Conservation (phyloP, 257 asterid genomes). For the Solanum piurae region DNA sequence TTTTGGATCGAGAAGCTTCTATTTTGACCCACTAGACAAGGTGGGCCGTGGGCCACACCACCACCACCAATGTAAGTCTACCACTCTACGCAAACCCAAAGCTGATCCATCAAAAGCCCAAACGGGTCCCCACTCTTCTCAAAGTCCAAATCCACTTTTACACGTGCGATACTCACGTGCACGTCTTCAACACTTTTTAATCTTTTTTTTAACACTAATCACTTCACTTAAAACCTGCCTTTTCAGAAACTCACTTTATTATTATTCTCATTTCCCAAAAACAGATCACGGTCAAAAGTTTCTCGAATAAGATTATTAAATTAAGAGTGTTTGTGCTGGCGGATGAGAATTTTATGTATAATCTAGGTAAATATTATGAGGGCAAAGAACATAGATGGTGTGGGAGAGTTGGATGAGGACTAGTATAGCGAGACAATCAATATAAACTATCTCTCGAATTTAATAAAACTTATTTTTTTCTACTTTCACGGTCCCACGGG, state of each 20-base stretch:
- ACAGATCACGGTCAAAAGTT: not conserved
- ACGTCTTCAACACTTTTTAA: not conserved
- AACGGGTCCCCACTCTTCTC: not conserved
- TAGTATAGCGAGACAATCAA: not conserved
- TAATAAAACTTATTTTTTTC: not conserved
- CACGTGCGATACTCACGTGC: not conserved
- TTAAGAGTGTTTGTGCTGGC: not conserved
- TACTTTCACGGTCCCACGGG: accelerated
- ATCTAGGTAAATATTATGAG: not conserved
- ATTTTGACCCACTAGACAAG: not conserved
- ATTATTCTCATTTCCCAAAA: not conserved
- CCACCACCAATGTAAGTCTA: not conserved
- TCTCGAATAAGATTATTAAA: not conserved
- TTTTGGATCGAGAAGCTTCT: not conserved
- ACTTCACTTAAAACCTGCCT: not conserved
- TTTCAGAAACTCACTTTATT: not conserved
- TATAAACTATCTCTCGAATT: not conserved
- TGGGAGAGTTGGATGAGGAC: not conserved
- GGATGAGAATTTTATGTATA: not conserved
- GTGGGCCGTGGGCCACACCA: constrained; percentile 4
- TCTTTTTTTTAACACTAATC: not conserved
- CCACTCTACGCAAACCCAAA: not conserved
- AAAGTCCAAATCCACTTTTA: not conserved
- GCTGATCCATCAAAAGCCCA: not conserved
- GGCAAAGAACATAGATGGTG: not conserved